Evolutionary conservation across 306 rosid genomes (phyloP).

Genomic region (Spatholobus suberectus): DNA sequence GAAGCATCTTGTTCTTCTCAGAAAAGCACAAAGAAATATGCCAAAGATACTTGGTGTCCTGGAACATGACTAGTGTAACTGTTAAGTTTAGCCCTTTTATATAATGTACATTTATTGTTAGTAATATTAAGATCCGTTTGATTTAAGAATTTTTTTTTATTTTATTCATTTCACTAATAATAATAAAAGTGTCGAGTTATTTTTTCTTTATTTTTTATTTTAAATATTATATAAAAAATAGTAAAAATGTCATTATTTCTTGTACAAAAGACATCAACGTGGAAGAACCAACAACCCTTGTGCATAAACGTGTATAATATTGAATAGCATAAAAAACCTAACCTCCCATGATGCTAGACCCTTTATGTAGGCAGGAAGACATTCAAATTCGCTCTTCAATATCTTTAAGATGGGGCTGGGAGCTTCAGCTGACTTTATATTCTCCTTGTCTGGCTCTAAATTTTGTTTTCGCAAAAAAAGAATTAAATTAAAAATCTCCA

Average conservation of each 20-base stretch:
- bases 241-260: background rate
- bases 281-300: background rate
- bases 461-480: background rate
- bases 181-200: background rate
- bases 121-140: background rate
- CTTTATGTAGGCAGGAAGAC: constrained; percentile 83
- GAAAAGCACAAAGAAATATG: constrained; percentile 8
- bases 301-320: background rate
- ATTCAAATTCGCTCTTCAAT: constrained; percentile 68
- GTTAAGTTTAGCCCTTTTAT: background rate
- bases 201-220: background rate
- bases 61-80: constrained; percentile 11
- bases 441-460: constrained; percentile 51
- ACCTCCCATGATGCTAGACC: constrained; percentile 94
- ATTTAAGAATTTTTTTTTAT: background rate
- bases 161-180: background rate
- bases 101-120: background rate
- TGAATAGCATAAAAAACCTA: constrained; percentile 39
- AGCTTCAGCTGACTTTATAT: constrained; percentile 45
- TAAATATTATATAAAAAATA: background rate
- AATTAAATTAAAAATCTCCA: background rate
- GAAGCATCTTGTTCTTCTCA: background rate
- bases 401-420: constrained; percentile 51
- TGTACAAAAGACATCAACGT: background rate
- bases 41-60: background rate